Conservation (phyloP, 352 stramenopile species). For the Globisporangium carolinianum region DNA sequence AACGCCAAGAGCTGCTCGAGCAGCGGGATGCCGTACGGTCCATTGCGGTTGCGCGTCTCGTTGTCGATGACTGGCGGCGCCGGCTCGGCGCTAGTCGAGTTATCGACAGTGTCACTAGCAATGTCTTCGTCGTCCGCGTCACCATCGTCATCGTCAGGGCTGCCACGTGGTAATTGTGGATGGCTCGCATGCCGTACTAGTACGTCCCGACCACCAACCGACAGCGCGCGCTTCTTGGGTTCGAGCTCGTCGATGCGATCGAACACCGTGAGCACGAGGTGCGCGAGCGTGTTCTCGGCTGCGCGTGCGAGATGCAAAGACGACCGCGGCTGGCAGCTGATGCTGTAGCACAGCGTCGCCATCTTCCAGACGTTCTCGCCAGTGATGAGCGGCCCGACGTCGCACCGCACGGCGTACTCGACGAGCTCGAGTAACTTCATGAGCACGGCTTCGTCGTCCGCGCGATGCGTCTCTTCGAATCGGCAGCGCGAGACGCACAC, state of each 20-base stretch:
- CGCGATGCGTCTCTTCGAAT: conserved; percentile 94
- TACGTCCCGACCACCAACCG: neutral
- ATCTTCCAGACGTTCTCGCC: conserved; percentile 93
- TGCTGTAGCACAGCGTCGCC: conserved; percentile 95
- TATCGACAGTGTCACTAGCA: too few relatives aligned
- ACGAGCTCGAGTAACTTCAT: conserved; percentile 97
- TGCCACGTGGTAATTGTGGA: neutral
- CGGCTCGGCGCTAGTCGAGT: neutral
- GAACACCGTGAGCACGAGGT: conserved; percentile 97
- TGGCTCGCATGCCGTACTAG: neutral
- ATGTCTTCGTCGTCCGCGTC: neutral
- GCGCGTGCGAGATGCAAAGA: conserved; percentile 90
- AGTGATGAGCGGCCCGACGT: conserved; percentile 86
- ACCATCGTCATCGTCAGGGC: conserved; percentile 4
- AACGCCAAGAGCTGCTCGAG: conserved; percentile 93
- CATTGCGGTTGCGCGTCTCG: conserved; percentile 12
- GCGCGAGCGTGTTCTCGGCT: conserved; percentile 94
- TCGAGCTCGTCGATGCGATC: conserved; percentile 81
- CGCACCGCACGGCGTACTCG: conserved; percentile 92
- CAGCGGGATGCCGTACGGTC: conserved; percentile 82
- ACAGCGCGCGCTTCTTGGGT: conserved; percentile 10
- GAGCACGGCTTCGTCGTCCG: conserved; percentile 89
- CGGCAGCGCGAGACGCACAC: conserved; percentile 89
- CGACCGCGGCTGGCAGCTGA: conserved; percentile 85
- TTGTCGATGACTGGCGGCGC: conserved; percentile 1